Evolutionary conservation across 768 basidiomycete genomes (phyloP), one percentile per base, ranked within the genome.

Genomic region (Psilocybe cubensis): DNA sequence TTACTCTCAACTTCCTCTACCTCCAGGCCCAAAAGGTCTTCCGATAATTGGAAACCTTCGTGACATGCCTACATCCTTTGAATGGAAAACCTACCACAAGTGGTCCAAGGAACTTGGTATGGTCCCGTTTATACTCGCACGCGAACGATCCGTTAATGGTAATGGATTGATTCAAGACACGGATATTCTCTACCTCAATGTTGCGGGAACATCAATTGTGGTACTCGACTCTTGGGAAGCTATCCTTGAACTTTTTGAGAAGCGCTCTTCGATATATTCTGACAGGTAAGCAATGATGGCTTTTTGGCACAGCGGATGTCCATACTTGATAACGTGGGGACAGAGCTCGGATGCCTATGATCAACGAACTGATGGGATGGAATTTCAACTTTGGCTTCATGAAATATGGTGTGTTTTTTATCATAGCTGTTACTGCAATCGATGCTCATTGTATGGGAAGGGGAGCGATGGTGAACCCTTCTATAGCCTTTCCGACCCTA

Each of bases 241-340:
- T 2, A 73, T 71, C 1, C 59, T 58, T 7, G 80, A 81, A 20
- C 70, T 82, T 12, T 67, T 82, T 40, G 79, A 80, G 48, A 76
- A 72, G 45, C 63, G 75, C 8, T 77, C 73, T 11, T 54, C 68
- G 20, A 74, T 76, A 21, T 82, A 81, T 60, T 81, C 75, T 3
- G 72, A 68, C 44, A 65, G 74, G 67, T 69, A 46, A 11, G 61
- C 47, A 4, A 9, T 23, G 35, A 38, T 38, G 4, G 4, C 4
- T 38, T 17, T 38, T 6, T 17, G n/a, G 35, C n/a, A 38, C 35
- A 11, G 4, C 35, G 35, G 4, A 38, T 38, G 35, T n/a, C 35
- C 10, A 38, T 38, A n/a, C 12, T 38, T 11, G n/a, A 9, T 38
- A n/a, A 38, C n/a, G n/a, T n/a, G n/a, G n/a, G n/a, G n/a, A n/a